Evolutionary conservation across 179 eudicot genomes (phyloP), one percentile per base, ranked within the genome.

Genomic region (Amaranthus tricolor): DNA sequence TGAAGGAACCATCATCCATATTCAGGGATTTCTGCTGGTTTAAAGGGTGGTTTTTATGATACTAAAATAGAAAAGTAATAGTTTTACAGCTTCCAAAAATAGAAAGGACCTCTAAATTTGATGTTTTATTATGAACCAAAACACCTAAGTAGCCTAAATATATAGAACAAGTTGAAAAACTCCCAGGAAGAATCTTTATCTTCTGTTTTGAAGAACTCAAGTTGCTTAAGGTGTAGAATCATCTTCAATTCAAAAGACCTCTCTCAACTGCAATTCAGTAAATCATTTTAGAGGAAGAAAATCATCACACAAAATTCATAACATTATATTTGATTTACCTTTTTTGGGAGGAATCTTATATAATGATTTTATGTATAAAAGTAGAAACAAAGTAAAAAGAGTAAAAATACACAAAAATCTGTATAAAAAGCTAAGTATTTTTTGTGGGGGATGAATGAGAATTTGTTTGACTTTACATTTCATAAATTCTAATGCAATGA

Each of bases 1-100:
- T 77, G 66, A 82, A 85, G 64, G 79, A 67, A 70, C 83, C 89
- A 77, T 79, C 87, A 70, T 87, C 97, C 97, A 91, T 90, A 47
- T 62, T 74, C 51, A 73, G 49, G n/a, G 12, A 15, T 31, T 6
- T 24, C 43, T 52, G 15, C 12, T 11, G 14, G 7, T 6, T 31
- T n/a, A n/a, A n/a, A n/a, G 52, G 16, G 7, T 19, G 11, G 20
- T 69, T 66, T 16, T 55, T 12, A n/a, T 68, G 55, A 13, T 48
- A 51, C 51, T 72, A 76, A 50, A 75, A 19, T 17, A 65, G 19
- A 66, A 47, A 71, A 24, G 5, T 7, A 21, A 13, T 57, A 20
- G 13, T 68, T 7, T 24, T 51, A 51, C 60, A 72, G 78, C 57
- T 63, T 55, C 43, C 69, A 45, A 71, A 51, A 57, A n/a, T 11